Evolutionary conservation across 2,329 filamentous ascomycete genomes (phyloP).

Genomic region (Tolypocladium endophyticum): DNA sequence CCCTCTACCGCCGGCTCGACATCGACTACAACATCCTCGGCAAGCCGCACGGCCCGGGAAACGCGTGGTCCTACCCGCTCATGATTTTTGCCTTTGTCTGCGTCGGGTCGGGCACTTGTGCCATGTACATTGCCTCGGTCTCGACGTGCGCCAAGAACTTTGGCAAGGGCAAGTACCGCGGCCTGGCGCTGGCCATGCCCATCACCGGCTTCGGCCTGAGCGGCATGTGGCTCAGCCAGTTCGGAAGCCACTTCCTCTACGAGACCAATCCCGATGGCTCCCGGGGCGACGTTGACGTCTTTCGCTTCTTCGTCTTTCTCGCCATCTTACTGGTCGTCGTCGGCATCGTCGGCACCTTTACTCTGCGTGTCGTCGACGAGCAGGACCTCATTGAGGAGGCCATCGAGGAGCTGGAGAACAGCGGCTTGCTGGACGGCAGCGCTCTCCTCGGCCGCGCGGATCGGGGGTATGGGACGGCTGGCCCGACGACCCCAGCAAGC

Average conservation of each 20-base stretch:
- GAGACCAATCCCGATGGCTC: constrained; percentile 55
- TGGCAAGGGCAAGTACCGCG: constrained; percentile 76
- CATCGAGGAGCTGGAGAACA: constrained; percentile 82
- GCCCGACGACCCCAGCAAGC: constrained; percentile 30
- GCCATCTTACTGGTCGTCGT: constrained; percentile 58
- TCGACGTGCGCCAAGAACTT: constrained; percentile 98
- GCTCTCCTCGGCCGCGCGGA: constrained; percentile 54
- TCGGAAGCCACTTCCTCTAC: constrained; percentile 68
- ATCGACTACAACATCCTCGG: constrained; percentile 31
- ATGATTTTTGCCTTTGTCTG: constrained; percentile 81
- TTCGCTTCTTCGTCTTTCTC: constrained; percentile 81
- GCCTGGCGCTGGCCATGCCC: constrained; percentile 77
- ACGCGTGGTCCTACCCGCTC: constrained; percentile 58
- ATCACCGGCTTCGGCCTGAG: constrained; percentile 90
- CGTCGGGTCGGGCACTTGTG: constrained; percentile 74
- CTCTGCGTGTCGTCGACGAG: constrained; percentile 71
- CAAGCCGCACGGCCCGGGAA: constrained; percentile 28
- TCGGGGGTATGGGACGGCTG: constrained; percentile 52
- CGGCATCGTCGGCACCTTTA: constrained; percentile 63
- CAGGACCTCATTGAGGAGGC: constrained; percentile 82
- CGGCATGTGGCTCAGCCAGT: constrained; percentile 90
- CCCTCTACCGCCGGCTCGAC: constrained; percentile 51
- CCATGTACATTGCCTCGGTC: constrained; percentile 85
- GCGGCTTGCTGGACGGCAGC: constrained; percentile 68
- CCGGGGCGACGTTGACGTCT: constrained; percentile 59